Base-by-base conservation (phyloP, 2,329 filamentous ascomycete species). In the Aspergillus sp. region DNA sequence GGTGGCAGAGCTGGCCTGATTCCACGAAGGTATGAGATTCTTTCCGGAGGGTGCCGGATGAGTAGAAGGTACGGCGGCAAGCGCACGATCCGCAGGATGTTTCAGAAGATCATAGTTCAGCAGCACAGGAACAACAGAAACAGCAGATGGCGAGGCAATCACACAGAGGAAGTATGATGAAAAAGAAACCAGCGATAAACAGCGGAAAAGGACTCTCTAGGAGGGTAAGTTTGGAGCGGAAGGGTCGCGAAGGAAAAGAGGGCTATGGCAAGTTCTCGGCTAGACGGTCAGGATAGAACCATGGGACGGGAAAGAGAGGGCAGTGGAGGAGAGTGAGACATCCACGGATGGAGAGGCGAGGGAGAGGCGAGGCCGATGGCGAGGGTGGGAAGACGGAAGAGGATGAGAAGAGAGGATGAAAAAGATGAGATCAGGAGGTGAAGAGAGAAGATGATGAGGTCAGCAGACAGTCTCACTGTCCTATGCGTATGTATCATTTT, bases 391-490 rank as follows among this genome's bases (percentile, higher is more conserved):
- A 31, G 26, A 20, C 17, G 26, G 12, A 11, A 27, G 30, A 22
- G 7, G 10, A 13, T 12, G 30, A 13, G 19, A 24, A 4, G n/a
- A 6, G 17, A 24, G 28, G 25, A 33, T 7, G 15, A n/a, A n/a
- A 10, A 8, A 15, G 24, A 24, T n/a, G 15, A 28, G 24, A 12
- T 12, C 2, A 20, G 20, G 17, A 24, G 26, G 8, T 22, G 24
- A 27, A 25, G 15, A 11, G 20, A 20, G 31, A 32, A 17, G 24
- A 39, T 16, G 12, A 14, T 8, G 8, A 20, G 35, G 35, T 40
- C 38, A 40, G 39, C 31, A 33, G 39, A 41, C 39, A 22, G 14
- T n/a, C n/a, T n/a, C n/a, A n/a, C n/a, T n/a, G n/a, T n/a, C n/a
- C n/a, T n/a, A n/a, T n/a, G n/a, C n/a, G n/a, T n/a, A n/a, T n/a